Conservation (phyloP, 441 rosid species). For the Francoa sonchifolia region DNA sequence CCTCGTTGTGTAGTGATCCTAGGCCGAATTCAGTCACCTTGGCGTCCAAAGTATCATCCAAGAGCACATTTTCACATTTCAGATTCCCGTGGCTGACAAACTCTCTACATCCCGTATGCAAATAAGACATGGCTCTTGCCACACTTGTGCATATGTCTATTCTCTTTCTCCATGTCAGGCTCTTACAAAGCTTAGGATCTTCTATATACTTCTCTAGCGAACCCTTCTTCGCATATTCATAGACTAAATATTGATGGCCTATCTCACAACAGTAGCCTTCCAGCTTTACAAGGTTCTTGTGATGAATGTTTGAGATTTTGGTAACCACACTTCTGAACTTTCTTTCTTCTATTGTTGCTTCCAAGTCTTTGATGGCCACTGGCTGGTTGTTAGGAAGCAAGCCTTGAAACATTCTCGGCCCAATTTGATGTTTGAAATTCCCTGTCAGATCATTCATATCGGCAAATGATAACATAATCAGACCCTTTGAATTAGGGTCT, state of each 20-base stretch:
- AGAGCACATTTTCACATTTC: slow-evolving; percentile 49
- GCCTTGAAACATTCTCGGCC: slow-evolving; percentile 49
- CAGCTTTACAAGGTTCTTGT: slow-evolving; percentile 57
- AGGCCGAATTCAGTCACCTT: slow-evolving; percentile 60
- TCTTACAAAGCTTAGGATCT: slow-evolving; percentile 38
- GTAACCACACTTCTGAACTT: slow-evolving; percentile 59
- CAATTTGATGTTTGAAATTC: slow-evolving; percentile 44
- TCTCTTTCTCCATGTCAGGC: slow-evolving; percentile 56
- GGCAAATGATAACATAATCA: slow-evolving; percentile 38
- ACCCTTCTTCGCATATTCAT: slow-evolving; percentile 50
- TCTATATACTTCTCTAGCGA: slow-evolving; percentile 40
- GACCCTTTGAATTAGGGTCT: slow-evolving; percentile 34
- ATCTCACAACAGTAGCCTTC: slow-evolving; percentile 64
- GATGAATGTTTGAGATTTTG: slow-evolving; percentile 62
- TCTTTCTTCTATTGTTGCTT: slow-evolving; percentile 35
- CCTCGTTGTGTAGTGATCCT: slow-evolving; percentile 11
- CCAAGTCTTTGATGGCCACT: slow-evolving; percentile 46
- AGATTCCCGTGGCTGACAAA: slow-evolving; percentile 64
- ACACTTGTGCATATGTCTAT: slow-evolving; percentile 38
- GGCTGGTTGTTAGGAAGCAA: slow-evolving; percentile 35
- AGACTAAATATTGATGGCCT: slow-evolving; percentile 43
- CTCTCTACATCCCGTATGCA: slow-evolving; percentile 70
- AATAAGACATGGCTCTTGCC: slow-evolving; percentile 54
- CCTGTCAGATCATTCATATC: slow-evolving; percentile 53
- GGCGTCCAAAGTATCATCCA: slow-evolving; percentile 52